Percentiles rank a stretch among this genome's conserved stretches.
Conservation (phyloP, 164 flowering plant genomes). For the Brasenia schreberi region DNA sequence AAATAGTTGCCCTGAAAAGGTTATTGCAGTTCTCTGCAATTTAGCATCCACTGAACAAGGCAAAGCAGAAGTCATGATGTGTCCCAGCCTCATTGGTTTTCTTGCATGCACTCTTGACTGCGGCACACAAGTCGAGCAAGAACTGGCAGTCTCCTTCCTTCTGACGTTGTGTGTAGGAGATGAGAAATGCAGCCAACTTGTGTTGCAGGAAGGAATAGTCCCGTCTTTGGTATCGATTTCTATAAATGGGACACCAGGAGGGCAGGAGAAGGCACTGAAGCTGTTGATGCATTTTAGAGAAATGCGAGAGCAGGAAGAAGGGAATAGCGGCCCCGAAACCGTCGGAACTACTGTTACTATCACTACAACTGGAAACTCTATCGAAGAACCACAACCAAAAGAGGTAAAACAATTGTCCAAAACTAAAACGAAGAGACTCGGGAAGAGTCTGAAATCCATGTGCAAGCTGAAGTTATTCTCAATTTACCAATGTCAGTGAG, state of each 20-base stretch:
- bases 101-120: conserved; percentile 51
- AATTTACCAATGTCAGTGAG: conserved; percentile 31
- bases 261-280: conserved; percentile 80
- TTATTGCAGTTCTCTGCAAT: not conserved
- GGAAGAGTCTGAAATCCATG: conserved; percentile 35
- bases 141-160: conserved; percentile 73
- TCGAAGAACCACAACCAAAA: not conserved
- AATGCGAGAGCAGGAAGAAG: conserved; percentile 55
- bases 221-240: conserved; percentile 86
- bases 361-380: not conserved
- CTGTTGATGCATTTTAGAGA: conserved; percentile 78
- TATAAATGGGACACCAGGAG: conserved; percentile 76
- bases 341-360: conserved; percentile 6
- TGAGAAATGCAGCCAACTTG: conserved; percentile 63
- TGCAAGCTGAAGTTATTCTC: conserved; percentile 67
- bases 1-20: not conserved
- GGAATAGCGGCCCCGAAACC: not conserved
- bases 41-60: not conserved
- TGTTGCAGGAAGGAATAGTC: conserved; percentile 86
- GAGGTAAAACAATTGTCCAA: conserved; percentile 17
- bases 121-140: conserved; percentile 77
- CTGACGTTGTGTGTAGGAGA: conserved; percentile 43
- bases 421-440: conserved; percentile 36
- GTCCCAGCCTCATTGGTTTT: conserved; percentile 29
- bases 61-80: not conserved